These are phyloP conservation scores for Cyberlindnera bimundalis DNA, from an alignment of 805 yeast genomes.

Conservation along the genomic window DNA sequence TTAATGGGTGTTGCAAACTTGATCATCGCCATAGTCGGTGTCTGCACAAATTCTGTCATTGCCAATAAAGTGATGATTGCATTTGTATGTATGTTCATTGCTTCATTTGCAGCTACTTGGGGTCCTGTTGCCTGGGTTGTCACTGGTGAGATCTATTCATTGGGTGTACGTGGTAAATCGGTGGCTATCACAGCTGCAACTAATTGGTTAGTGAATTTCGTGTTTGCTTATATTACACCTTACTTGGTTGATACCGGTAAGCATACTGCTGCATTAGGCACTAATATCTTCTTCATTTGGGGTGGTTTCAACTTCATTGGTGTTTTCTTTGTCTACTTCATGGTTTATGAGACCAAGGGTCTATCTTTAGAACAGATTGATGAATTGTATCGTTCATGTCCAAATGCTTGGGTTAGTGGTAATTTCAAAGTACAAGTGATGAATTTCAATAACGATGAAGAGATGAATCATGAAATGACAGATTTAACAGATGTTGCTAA, in stretches of 20 bases:
- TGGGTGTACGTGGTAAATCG: constrained; percentile 73
- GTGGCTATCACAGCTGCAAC: constrained; percentile 74
- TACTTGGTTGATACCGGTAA: constrained; percentile 65
- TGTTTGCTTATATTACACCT: constrained; percentile 72
- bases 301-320: constrained; percentile 65
- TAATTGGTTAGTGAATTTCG: constrained; percentile 77
- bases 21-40: constrained; percentile 66
- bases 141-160: constrained; percentile 61
- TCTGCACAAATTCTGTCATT: constrained; percentile 41
- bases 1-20: constrained; percentile 71
- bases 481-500: not conserved
- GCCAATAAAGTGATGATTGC: constrained; percentile 55
- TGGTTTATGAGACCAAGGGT: constrained; percentile 79
- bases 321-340: constrained; percentile 56
- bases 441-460: constrained; percentile 5
- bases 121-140: constrained; percentile 80
- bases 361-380: constrained; percentile 79
- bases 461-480: not conserved
- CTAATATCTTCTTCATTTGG: constrained; percentile 76
- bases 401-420: constrained; percentile 48
- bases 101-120: constrained; percentile 78
- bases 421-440: constrained; percentile 33
- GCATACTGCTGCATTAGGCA: constrained; percentile 67
- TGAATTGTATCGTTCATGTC: constrained; percentile 62
- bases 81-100: constrained; percentile 69